phyloP scores from a whole-genome alignment of 2,329 filamentous ascomycete species.

The Exophiala sp. region DNA sequence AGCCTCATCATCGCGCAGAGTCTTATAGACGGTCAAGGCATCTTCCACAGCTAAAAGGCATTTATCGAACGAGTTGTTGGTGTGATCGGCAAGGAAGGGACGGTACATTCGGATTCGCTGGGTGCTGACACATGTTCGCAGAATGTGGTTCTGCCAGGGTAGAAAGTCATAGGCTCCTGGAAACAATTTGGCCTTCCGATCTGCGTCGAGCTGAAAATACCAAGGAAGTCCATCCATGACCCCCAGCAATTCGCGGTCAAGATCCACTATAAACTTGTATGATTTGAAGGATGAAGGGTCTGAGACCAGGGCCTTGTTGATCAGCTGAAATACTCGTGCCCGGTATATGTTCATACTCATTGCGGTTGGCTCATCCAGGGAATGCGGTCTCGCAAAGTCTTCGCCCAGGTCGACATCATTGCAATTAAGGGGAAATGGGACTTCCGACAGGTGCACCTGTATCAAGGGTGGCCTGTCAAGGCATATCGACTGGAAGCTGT shows the following conservation, averaged over 20 bases:
- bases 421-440: conserved; percentile 29
- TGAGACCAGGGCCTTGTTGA: conserved; percentile 25
- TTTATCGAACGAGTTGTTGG: conserved; percentile 11
- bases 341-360: conserved; percentile 28
- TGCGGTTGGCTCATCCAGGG: conserved; percentile 27
- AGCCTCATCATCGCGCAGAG: conserved; percentile 25
- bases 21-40: conserved; percentile 27
- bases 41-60: conserved; percentile 29
- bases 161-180: conserved; percentile 25
- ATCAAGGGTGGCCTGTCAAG: conserved; percentile 29
- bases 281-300: conserved; percentile 24
- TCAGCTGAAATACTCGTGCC: conserved; percentile 24
- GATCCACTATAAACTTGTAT: conserved; percentile 26
- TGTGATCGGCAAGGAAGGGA: conserved; percentile 22
- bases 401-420: conserved; percentile 30
- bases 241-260: conserved; percentile 27
- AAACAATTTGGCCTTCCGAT: conserved; percentile 15
- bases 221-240: conserved; percentile 28
- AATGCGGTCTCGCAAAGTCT: conserved; percentile 16
- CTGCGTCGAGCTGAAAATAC: conserved; percentile 27
- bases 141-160: conserved; percentile 29
- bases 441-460: conserved; percentile 25
- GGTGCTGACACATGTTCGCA: conserved; percentile 30
- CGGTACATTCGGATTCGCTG: conserved; percentile 31
- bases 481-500: conserved; percentile 31